Evolutionary conservation across 208 protist genomes (phyloP).

Genomic region (Crithidia brevicula): DNA sequence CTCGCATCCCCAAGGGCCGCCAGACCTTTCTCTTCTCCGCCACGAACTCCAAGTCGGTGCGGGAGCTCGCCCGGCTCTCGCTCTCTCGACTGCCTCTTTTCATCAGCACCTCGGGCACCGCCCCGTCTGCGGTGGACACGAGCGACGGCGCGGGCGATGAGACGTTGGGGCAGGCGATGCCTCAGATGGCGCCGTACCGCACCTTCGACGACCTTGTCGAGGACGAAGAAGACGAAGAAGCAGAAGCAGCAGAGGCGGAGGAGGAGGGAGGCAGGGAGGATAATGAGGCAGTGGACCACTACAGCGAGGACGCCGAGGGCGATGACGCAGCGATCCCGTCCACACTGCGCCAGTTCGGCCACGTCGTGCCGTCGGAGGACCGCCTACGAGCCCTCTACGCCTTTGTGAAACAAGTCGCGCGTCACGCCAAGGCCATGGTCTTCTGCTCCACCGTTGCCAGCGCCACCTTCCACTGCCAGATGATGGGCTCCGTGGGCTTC

Average conservation of each 20-base stretch:
- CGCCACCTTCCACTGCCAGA: slow-evolving; percentile 98
- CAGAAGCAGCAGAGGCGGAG: background rate
- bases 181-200: slow-evolving; percentile 55
- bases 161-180: background rate
- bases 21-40: slow-evolving; percentile 98
- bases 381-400: slow-evolving; percentile 92
- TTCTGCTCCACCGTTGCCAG: slow-evolving; percentile 98
- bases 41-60: slow-evolving; percentile 94
- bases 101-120: slow-evolving; percentile 62
- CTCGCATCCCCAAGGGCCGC: slow-evolving; percentile 82
- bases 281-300: slow-evolving; percentile 6
- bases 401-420: slow-evolving; percentile 97
- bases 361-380: slow-evolving; percentile 73
- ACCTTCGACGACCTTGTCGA: slow-evolving; percentile 34
- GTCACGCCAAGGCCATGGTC: slow-evolving; percentile 96
- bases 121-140: slow-evolving; percentile 52
- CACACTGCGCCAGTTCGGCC: slow-evolving; percentile 82
- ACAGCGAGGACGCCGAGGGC: slow-evolving; percentile 24
- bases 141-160: slow-evolving; percentile 6
- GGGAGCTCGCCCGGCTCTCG: slow-evolving; percentile 91
- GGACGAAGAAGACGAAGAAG: slow-evolving; percentile 21
- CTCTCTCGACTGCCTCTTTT: slow-evolving; percentile 95
- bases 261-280: slow-evolving; percentile 17
- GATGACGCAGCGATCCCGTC: slow-evolving; percentile 72
- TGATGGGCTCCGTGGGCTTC: slow-evolving; percentile 99